phyloP scores from a whole-genome alignment of 108 stramenopile genomes.

The Nitzschia sp. region DNA sequence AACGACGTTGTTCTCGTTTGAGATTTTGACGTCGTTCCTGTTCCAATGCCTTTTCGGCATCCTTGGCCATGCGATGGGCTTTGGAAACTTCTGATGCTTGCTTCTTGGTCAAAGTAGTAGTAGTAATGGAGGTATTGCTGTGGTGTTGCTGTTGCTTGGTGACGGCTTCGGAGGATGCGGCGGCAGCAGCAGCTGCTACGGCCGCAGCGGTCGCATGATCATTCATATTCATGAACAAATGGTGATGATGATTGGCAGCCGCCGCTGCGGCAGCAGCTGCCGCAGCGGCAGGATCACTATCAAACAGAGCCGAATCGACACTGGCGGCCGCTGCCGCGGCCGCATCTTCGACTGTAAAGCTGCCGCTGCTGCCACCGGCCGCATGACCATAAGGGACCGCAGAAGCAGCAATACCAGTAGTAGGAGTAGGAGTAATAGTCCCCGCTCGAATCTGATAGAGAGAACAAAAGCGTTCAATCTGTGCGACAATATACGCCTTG shows the following conservation, averaged over 20 bases:
- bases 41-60: conserved; percentile 54
- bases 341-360: conserved; percentile 30
- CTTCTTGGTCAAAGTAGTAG: conserved; percentile 29
- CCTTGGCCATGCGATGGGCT: conserved; percentile 52
- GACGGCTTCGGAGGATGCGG: conserved; percentile 12
- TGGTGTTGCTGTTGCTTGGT: conserved; percentile 6
- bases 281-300: conserved; percentile 22
- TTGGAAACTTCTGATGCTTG: conserved; percentile 39
- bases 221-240: not conserved
- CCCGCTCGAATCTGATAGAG: conserved; percentile 61
- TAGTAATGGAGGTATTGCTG: conserved; percentile 6
- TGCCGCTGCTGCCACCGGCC: no score
- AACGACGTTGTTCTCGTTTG: conserved; percentile 53
- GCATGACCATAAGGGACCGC: conserved; percentile 14
- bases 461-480: conserved; percentile 72
- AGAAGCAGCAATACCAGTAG: not conserved
- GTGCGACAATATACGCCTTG: conserved; percentile 70
- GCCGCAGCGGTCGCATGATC: conserved; percentile 16
- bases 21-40: conserved; percentile 41
- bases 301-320: conserved; percentile 17
- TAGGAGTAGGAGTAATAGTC: not conserved
- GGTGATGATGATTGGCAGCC: not conserved
- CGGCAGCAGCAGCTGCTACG: conserved; percentile 39
- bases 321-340: conserved; percentile 18
- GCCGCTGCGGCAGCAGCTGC: conserved; percentile 35